Evolutionary conservation across 805 yeast genomes (phyloP).

Genomic region (Candida parachauliodes): DNA sequence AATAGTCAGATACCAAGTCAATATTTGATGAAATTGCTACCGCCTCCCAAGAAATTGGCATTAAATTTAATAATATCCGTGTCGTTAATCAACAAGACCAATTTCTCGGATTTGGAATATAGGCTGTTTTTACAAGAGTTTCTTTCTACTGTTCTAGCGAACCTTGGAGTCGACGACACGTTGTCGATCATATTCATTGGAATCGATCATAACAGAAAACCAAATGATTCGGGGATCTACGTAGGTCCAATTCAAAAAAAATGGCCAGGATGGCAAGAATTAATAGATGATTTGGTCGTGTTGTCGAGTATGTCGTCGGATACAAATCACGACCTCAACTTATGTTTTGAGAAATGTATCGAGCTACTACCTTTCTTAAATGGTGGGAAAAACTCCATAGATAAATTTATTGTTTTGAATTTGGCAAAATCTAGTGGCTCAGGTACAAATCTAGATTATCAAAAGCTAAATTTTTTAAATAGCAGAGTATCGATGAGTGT

Average conservation of each 20-base stretch:
- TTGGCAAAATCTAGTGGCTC: constrained; percentile 11
- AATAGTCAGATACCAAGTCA: constrained; percentile 38
- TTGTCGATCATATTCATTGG: constrained; percentile 50
- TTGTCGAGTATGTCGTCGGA: constrained; percentile 10
- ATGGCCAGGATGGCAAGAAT: constrained; percentile 50
- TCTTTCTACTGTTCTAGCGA: constrained; percentile 22
- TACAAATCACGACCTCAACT: constrained; percentile 20
- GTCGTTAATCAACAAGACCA: constrained; percentile 27
- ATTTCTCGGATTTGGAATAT: constrained; percentile 25
- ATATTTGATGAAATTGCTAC: constrained; percentile 33
- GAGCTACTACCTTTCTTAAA: constrained; percentile 25
- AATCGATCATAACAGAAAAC: constrained; percentile 35
- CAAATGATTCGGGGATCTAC: constrained; percentile 39
- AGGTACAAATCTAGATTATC: not conserved
- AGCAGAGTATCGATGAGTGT: constrained; percentile 21
- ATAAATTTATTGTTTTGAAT: constrained; percentile 16
- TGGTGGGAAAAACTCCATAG: constrained; percentile 3
- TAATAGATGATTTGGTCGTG: constrained; percentile 35
- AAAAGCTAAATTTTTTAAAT: constrained; percentile 4
- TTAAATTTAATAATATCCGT: constrained; percentile 42
- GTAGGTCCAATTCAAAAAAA: constrained; percentile 41
- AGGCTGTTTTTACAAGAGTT: constrained; percentile 16
- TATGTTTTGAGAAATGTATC: constrained; percentile 25
- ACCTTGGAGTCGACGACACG: constrained; percentile 35
- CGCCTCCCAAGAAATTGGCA: constrained; percentile 37